phyloP scores from a whole-genome alignment of 352 stramenopile genomes.

The Phytophthora gonapodyides region DNA sequence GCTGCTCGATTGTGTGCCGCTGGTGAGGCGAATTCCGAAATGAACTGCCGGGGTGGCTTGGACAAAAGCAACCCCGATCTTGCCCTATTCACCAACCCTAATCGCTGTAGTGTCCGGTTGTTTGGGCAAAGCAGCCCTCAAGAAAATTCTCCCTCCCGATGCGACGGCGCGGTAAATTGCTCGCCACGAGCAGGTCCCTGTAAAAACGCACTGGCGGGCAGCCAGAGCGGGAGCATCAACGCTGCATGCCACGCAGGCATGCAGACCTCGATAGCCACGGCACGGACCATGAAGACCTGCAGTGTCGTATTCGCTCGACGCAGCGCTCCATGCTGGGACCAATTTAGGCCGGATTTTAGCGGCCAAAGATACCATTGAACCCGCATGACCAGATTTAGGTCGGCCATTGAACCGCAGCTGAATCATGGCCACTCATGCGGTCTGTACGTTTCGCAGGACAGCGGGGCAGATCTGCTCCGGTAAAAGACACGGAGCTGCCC shows the following conservation, averaged over 20 bases:
- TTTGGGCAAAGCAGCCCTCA: constrained; percentile 28
- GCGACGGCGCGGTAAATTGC: no score
- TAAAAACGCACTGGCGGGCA: constrained; percentile 21
- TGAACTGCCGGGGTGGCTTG: constrained; percentile 15
- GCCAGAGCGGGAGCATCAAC: not conserved
- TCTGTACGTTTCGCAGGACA: constrained; percentile 13
- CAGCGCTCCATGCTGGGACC: no score
- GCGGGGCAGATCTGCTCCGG: constrained; percentile 23
- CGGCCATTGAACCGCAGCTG: no score
- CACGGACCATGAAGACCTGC: not conserved
- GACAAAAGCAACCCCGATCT: not conserved
- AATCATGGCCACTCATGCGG: constrained; percentile 20
- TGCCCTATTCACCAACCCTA: constrained; percentile 23
- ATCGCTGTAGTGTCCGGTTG: constrained; percentile 18
- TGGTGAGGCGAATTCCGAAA: constrained; percentile 37
- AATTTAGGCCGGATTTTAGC: no score
- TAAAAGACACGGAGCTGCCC: constrained; percentile 15
- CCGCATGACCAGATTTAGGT: not conserved
- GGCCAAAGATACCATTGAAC: no score
- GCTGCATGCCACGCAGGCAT: constrained; percentile 5
- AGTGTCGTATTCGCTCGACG: no score
- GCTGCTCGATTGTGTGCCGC: constrained; percentile 21
- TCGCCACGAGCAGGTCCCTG: not conserved
- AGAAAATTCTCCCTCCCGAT: constrained; percentile 26
- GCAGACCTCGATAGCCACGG: constrained; percentile 1